phyloP scores from a whole-genome alignment of 148 eudicot genomes.

The Chenopodium formosanum region DNA sequence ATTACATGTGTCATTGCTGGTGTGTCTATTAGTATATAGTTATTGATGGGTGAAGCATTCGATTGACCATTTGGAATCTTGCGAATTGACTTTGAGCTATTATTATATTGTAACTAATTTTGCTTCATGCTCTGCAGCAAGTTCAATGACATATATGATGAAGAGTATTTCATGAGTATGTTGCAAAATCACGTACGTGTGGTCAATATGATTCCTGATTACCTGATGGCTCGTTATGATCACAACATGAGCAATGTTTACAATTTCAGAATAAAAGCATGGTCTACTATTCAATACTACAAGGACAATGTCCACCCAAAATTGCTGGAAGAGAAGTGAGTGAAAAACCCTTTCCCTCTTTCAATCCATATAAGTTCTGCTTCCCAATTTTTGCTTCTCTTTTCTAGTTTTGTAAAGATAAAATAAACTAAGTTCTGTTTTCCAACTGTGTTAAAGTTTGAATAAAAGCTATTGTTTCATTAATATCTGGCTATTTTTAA shows the following conservation, averaged over 20 bases:
- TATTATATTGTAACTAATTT: neutral
- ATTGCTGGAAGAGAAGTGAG: conserved; percentile 96
- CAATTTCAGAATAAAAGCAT: conserved; percentile 96
- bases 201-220: conserved; percentile 68
- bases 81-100: neutral
- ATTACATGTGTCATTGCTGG: no score
- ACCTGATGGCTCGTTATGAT: conserved; percentile 91
- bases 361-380: neutral
- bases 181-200: conserved; percentile 80
- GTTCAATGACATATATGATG: conserved; percentile 85
- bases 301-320: conserved; percentile 81
- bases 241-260: conserved; percentile 78
- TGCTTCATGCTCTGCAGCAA: conserved; percentile 60
- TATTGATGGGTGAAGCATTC: no score
- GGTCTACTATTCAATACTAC: conserved; percentile 77
- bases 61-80: neutral
- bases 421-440: no score
- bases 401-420: no score
- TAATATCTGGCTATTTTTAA: neutral
- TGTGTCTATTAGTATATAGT: no score
- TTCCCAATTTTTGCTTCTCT: no score
- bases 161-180: conserved; percentile 61
- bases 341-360: conserved; percentile 10
- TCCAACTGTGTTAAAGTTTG: no score
- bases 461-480: neutral